phyloP scores from a whole-genome alignment of 169 alveolate genomes.

The Plasmodium malariae region DNA sequence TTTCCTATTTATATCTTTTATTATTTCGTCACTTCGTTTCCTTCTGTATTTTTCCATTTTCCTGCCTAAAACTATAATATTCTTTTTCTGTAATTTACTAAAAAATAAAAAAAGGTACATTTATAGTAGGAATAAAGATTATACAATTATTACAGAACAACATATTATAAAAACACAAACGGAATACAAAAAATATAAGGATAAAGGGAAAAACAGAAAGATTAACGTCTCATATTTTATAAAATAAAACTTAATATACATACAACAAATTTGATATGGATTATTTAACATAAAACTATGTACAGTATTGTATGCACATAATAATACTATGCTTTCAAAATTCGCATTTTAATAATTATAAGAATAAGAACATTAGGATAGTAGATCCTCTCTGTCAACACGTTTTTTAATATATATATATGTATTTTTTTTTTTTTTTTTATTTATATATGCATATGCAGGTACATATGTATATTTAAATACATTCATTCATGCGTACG shows the following conservation, averaged over 20 bases:
- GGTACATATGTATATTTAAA: neutral
- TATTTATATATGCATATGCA: neutral
- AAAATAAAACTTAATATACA: no score
- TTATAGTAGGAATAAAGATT: neutral
- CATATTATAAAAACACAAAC: no score
- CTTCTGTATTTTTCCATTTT: slow-evolving; percentile 27
- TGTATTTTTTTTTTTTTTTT: no score
- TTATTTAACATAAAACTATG: no score
- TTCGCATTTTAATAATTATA: no score
- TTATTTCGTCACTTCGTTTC: slow-evolving; percentile 38
- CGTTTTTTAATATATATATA: slow-evolving; percentile 2
- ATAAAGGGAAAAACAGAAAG: no score
- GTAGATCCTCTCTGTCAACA: no score
- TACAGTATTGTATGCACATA: no score
- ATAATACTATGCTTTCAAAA: slow-evolving; percentile 15
- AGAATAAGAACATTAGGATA: no score
- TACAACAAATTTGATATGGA: no score
- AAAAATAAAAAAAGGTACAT: slow-evolving; percentile 1
- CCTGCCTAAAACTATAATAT: slow-evolving; percentile 58
- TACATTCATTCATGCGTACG: neutral
- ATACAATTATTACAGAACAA: neutral
- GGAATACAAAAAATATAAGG: no score
- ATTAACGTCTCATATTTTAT: no score
- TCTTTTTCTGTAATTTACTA: slow-evolving; percentile 67
- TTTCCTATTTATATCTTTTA: slow-evolving; percentile 50